phyloP scores from a whole-genome alignment of 495 filamentous ascomycete genomes.

The Pyrenula aspistea region DNA sequence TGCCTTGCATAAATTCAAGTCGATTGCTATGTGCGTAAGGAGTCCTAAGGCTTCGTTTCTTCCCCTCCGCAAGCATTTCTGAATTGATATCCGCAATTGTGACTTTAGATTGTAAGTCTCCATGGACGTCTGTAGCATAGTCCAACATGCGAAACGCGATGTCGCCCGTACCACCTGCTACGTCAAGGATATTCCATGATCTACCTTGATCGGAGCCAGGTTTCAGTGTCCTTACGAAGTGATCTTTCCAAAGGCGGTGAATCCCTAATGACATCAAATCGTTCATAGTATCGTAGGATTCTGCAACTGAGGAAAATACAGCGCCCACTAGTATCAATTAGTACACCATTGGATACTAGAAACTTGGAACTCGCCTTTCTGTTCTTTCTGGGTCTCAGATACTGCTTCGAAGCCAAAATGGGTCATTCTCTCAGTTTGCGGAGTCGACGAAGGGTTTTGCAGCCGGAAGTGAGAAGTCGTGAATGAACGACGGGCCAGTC shows the following conservation, averaged over 20 bases:
- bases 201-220: slow-evolving; percentile 51
- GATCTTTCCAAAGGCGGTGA: slow-evolving; percentile 96
- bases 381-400: slow-evolving; percentile 69
- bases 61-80: slow-evolving; percentile 81
- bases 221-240: slow-evolving; percentile 87
- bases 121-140: slow-evolving; percentile 72
- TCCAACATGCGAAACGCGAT: slow-evolving; percentile 96
- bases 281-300: slow-evolving; percentile 93
- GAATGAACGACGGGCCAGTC: slow-evolving; percentile 25
- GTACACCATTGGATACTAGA: background rate
- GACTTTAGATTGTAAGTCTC: slow-evolving; percentile 64
- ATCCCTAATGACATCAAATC: slow-evolving; percentile 97
- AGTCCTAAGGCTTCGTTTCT: slow-evolving; percentile 53
- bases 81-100: slow-evolving; percentile 93
- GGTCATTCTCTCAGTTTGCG: slow-evolving; percentile 52
- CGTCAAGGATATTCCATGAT: slow-evolving; percentile 81
- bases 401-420: slow-evolving; percentile 93
- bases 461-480: slow-evolving; percentile 37
- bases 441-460: slow-evolving; percentile 23
- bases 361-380: slow-evolving; percentile 38
- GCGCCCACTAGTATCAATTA: slow-evolving; percentile 46
- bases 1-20: slow-evolving; percentile 74
- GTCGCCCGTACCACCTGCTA: slow-evolving; percentile 94
- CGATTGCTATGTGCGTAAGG: slow-evolving; percentile 44
- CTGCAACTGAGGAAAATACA: slow-evolving; percentile 92